Percentiles rank a stretch among this genome's conserved stretches.
Evolutionary conservation across 176 grass and related monocot genomes (phyloP).

Genomic region (Tillandsia fasciculata): DNA sequence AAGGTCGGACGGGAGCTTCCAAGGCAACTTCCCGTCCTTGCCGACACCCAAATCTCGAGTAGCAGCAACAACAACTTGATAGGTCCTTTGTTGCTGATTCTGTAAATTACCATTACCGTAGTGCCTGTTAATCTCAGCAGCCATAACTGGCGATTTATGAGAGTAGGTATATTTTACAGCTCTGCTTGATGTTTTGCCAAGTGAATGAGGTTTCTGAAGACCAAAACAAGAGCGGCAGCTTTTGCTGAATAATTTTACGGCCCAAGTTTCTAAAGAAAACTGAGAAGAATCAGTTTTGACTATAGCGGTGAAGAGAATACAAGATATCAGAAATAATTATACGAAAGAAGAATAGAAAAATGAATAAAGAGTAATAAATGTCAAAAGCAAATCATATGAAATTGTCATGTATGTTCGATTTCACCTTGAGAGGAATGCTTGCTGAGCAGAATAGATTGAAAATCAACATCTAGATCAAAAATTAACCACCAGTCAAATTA

Average conservation of each 20-base stretch:
- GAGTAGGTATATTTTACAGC: neutral
- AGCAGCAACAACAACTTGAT: constrained; percentile 69
- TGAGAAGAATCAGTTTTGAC: constrained; percentile 3
- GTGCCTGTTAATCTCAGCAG: constrained; percentile 14
- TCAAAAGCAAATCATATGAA: constrained; percentile 19
- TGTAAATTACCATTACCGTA: constrained; percentile 24
- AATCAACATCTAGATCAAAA: constrained; percentile 34
- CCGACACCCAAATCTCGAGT: constrained; percentile 76
- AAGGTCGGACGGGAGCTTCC: constrained; percentile 66
- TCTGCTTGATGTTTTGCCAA: neutral
- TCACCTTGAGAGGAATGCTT: constrained; percentile 19
- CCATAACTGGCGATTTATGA: constrained; percentile 8
- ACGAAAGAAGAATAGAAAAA: neutral
- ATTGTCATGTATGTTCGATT: constrained; percentile 15
- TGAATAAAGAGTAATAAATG: neutral
- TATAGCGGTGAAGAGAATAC: neutral
- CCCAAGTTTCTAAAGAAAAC: constrained; percentile 19
- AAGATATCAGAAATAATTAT: neutral
- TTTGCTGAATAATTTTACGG: constrained; percentile 6
- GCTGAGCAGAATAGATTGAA: constrained; percentile 28
- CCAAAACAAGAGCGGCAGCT: constrained; percentile 6
- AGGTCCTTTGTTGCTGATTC: constrained; percentile 33
- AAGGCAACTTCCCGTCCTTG: constrained; percentile 63
- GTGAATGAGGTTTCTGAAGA: neutral
- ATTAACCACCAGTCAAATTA: constrained; percentile 18